These are phyloP conservation scores for Alternaria consortialis DNA, from an alignment of 2,329 filamentous ascomycete genomes.

Conservation along the genomic window DNA sequence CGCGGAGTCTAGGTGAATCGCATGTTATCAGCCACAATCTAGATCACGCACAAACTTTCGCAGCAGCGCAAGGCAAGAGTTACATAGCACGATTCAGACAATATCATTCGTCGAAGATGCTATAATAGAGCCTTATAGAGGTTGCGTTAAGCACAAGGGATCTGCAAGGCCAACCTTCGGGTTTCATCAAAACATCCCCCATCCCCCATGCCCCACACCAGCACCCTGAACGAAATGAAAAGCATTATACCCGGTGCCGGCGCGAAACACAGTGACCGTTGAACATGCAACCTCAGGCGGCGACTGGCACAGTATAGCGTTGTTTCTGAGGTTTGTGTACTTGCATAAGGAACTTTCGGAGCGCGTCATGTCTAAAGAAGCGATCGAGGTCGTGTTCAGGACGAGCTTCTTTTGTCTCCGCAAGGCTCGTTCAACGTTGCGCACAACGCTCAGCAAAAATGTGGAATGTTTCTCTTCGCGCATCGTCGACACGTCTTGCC, in stretches of 20 bases:
- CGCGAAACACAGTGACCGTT: conserved; percentile 11
- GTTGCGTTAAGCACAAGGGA: conserved; percentile 33
- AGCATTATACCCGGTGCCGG: conserved; percentile 11
- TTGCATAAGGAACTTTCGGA: conserved; percentile 8
- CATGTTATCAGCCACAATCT: background rate
- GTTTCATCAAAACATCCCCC: conserved; percentile 27
- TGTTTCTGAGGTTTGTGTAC: background rate
- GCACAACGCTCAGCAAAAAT: background rate
- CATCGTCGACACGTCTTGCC: background rate
- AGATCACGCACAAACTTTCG: conserved; percentile 2
- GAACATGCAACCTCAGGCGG: conserved; percentile 11
- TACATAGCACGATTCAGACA: background rate
- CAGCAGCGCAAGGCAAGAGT: background rate
- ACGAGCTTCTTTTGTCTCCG: conserved; percentile 1
- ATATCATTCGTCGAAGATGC: conserved; percentile 18
- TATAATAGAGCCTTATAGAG: conserved; percentile 10
- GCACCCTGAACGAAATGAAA: conserved; percentile 20
- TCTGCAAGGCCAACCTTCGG: conserved; percentile 14
- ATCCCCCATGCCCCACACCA: conserved; percentile 13
- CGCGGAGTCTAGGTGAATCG: background rate
- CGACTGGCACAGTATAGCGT: conserved; percentile 24
- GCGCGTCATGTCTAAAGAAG: background rate
- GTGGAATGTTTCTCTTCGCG: conserved; percentile 1
- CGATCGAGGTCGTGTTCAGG: conserved; percentile 2
- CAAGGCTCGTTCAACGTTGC: conserved; percentile 13